Evolutionary conservation across 2,329 filamentous ascomycete genomes (phyloP).

Genomic region (Venturia carpophila): DNA sequence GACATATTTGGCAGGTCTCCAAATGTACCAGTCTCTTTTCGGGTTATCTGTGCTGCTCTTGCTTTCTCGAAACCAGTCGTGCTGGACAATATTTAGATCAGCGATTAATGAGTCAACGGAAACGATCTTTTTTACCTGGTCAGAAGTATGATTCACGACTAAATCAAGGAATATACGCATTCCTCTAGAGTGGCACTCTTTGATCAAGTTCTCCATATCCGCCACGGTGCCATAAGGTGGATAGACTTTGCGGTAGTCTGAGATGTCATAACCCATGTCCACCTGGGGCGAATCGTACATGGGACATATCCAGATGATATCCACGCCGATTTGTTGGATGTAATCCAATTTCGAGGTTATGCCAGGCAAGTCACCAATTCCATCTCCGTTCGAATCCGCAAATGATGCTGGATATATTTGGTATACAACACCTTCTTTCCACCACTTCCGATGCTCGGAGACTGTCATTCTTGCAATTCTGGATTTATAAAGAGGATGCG

Average conservation of each 20-base stretch:
- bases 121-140: conserved; percentile 29
- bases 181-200: conserved; percentile 51
- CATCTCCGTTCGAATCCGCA: conserved; percentile 48
- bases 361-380: conserved; percentile 56
- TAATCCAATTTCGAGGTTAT: conserved; percentile 56
- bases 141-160: conserved; percentile 70
- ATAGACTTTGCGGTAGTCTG: conserved; percentile 59
- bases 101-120: not conserved
- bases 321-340: conserved; percentile 51
- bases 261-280: conserved; percentile 65
- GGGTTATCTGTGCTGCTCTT: conserved; percentile 52
- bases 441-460: conserved; percentile 28
- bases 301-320: conserved; percentile 61
- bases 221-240: conserved; percentile 57
- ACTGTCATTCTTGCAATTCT: conserved; percentile 11
- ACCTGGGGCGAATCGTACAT: conserved; percentile 57
- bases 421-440: conserved; percentile 40
- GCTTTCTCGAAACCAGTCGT: conserved; percentile 59
- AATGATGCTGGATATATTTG: conserved; percentile 42
- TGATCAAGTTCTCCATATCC: conserved; percentile 57
- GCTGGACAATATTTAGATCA: not conserved
- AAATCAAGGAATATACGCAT: conserved; percentile 69
- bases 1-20: conserved; percentile 17
- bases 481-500: not conserved
- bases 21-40: conserved; percentile 59